Evolutionary conservation across 2,329 filamentous ascomycete species (phyloP), one percentile per base, ranked within the genome.

Genomic region (Fusarium anguioides): DNA sequence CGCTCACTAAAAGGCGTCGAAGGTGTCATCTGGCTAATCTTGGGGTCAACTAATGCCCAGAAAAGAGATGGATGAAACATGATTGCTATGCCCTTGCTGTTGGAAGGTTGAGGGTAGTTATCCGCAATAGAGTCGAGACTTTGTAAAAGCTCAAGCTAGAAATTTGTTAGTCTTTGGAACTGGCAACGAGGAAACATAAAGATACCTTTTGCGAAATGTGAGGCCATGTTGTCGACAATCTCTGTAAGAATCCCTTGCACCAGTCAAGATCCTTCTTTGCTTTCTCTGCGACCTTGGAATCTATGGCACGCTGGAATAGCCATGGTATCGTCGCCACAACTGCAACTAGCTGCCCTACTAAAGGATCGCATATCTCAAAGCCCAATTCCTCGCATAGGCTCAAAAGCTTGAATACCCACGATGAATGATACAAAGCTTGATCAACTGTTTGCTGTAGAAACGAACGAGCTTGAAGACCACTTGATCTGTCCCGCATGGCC

Each of bases 161-260:
- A 14, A 14, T 11, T 3, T 9, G 27, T 61, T 12, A 61, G 40
- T 8, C 6, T 7, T 3, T 29, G 27, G 14, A 4, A 21, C 3
- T 4, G 5, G 4, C 11, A 15, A n/a, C 10, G 10, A 6, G 4
- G 12, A 20, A 21, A 3, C 4, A 41, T 14, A 1, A 26, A 23
- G 35, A 8, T 6, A 61, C 65, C 47, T 68, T 68, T 11, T 61
- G 49, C 2, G 39, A n/a, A 23, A 68, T 46, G 23, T 68, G 65
- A 1, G 64, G 64, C 65, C 65, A 68, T 15, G 26, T 48, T 4
- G 6, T 14, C 0, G 58, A 61, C 1, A 68, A 7, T 0, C 21
- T 33, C 15, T 46, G 21, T 2, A 64, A n/a, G 2, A 60, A 68
- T 4, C 14, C 20, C 2, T 68, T 53, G 12, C 64, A 68, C 39